Conservation (phyloP, 257 asterid genomes). For the Rauvolfia tetraphylla region DNA sequence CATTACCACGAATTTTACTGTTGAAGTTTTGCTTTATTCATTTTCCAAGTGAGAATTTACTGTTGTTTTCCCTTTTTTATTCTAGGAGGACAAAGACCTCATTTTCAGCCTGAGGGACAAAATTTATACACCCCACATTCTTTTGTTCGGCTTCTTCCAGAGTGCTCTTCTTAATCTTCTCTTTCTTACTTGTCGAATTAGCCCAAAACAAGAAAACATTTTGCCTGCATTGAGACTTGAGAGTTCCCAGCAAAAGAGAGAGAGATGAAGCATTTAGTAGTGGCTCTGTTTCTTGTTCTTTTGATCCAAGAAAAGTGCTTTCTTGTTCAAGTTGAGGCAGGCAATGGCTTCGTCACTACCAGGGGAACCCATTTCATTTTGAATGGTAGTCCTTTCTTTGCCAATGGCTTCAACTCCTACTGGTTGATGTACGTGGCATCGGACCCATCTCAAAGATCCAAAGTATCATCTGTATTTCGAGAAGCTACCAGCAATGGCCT, state of each 20-base stretch:
- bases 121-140: conserved; percentile 18
- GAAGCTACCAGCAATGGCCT: conserved; percentile 78
- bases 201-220: neutral
- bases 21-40: neutral
- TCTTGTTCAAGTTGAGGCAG: conserved; percentile 32
- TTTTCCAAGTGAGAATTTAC: neutral
- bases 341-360: conserved; percentile 50
- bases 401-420: conserved; percentile 93
- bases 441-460: conserved; percentile 65
- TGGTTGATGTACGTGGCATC: conserved; percentile 87
- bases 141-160: conserved; percentile 11
- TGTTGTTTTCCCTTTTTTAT: neutral
- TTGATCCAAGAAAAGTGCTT: conserved; percentile 41
- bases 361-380: conserved; percentile 66
- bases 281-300: conserved; percentile 31
- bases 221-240: neutral
- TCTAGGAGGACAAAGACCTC: neutral
- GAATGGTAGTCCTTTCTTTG: conserved; percentile 64
- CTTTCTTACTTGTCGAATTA: neutral
- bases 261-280: conserved; percentile 40
- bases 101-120: neutral
- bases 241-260: neutral
- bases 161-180: neutral
- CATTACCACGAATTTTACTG: neutral
- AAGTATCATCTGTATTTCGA: conserved; percentile 66